Percentiles rank a stretch among this genome's conserved stretches.
phyloP scores from a whole-genome alignment of 345 rosid genomes.

The Balakata baccata region DNA sequence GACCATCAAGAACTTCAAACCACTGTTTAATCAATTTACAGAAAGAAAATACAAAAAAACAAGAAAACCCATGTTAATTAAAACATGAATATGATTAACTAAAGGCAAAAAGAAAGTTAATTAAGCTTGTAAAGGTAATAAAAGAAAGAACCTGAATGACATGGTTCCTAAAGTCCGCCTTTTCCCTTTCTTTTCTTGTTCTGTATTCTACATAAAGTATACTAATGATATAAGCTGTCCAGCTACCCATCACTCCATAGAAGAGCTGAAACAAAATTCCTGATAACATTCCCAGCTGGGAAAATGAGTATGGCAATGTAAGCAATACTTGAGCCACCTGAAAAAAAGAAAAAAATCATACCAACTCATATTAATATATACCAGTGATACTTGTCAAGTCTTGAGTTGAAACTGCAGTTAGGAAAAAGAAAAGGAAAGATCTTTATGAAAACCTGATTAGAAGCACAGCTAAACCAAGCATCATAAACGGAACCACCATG shows the following conservation, averaged over 20 bases:
- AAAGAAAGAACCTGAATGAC: conserved; percentile 80
- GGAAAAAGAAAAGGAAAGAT: too few species aligned
- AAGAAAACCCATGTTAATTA: not conserved
- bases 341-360: not conserved
- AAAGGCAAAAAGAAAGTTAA: not conserved
- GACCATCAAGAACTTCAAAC: conserved; percentile 99
- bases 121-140: too few species aligned
- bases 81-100: not conserved
- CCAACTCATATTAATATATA: not conserved
- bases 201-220: conserved; percentile 92
- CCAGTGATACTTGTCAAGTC: too few species aligned
- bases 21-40: conserved; percentile 38
- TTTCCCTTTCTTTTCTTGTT: conserved; percentile 91
- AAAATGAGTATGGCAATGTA: conserved; percentile 93
- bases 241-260: conserved; percentile 87
- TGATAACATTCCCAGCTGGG: conserved; percentile 96
- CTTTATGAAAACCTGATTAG: conserved; percentile 62
- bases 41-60: too few species aligned
- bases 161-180: conserved; percentile 95
- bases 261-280: conserved; percentile 92
- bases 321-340: conserved; percentile 99
- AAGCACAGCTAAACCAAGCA: conserved; percentile 99
- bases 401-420: too few species aligned
- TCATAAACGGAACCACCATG: conserved; percentile 97
- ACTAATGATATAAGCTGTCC: conserved; percentile 98